Base-by-base conservation (phyloP, 225 moss, liverwort and hornwort species). In the Sphagnum tenellum region DNA sequence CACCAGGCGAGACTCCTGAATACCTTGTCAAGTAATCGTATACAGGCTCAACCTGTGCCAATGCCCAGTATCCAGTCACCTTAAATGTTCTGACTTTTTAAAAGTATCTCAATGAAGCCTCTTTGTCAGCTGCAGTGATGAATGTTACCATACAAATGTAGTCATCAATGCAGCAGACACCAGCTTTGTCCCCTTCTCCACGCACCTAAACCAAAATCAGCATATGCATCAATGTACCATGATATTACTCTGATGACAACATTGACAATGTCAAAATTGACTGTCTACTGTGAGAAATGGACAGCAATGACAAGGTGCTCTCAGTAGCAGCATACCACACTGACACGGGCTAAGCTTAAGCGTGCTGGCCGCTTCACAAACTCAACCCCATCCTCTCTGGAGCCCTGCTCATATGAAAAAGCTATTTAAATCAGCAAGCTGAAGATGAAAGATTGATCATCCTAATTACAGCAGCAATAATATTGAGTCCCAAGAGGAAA, bases 1-100 rank as follows among this genome's bases (percentile, higher is more conserved):
- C 86, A 53, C 86, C 86, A 3, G 75, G 82, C 67, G 82, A 78
- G 12, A 86, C 86, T 66, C 86, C 86, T 44, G 86, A 86, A 65
- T 86, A 86, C 60, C 86, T 79, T 47, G 86, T 86, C 77, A 86
- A 73, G 64, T 86, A 83, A 73, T 86, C 86, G 65, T 78, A 63
- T 59, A 86, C 86, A 45, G 86, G 86, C 74, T 86, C 86, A 68
- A 86, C 86, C 86, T 86, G 77, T 68, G 51, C 9, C 47, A 46
- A 64, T 50, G 7, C 9, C n/a, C 47, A 64, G 12, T 29, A 29
- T 59, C 13, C 58, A 59, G 8, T 59, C 8, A 5, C 5, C 58
- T 44, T 12, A 4, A 4, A 12, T 59, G 5, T 44, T 59, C 14
- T 12, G n/a, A 11, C 56, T 57, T 12, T 12, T 57, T 11, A 57